Conservation (phyloP, 2,329 filamentous ascomycete genomes). For the Fusarium gaditjirri region DNA sequence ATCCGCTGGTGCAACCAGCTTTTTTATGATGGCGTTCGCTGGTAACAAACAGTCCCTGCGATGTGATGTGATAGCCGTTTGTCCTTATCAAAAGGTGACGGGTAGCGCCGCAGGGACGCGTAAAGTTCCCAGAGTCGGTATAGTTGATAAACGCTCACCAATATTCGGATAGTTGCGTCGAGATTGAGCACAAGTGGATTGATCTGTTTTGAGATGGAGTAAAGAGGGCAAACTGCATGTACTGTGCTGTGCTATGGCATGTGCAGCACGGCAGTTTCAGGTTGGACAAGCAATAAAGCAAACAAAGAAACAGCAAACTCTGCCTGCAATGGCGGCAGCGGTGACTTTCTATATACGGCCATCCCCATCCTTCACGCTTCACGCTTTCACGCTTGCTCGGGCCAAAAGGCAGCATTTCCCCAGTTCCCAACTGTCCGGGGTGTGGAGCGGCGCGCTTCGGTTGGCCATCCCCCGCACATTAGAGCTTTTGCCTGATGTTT, state of each 20-base stretch:
- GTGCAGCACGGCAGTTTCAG: constrained; percentile 36
- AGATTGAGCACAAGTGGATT: constrained; percentile 17
- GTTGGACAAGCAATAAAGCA: constrained; percentile 14
- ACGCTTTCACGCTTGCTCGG: constrained; percentile 8
- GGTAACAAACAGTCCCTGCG: neutral
- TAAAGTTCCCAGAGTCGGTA: neutral
- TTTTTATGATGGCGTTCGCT: constrained; percentile 9
- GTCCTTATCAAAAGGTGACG: constrained; percentile 5
- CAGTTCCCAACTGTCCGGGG: constrained; percentile 30
- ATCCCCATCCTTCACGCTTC: constrained; percentile 21
- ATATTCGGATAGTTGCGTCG: constrained; percentile 17
- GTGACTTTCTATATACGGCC: constrained; percentile 44
- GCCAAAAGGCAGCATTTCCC: constrained; percentile 19
- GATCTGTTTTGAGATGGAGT: constrained; percentile 19
- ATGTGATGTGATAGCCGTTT: neutral
- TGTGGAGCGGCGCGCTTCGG: constrained; percentile 39
- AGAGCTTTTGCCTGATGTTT: constrained; percentile 38
- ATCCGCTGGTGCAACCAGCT: constrained; percentile 5
- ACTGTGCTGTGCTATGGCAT: neutral
- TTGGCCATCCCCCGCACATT: constrained; percentile 42
- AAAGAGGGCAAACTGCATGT: constrained; percentile 21
- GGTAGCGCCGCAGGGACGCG: constrained; percentile 17
- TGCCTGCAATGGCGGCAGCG: constrained; percentile 28
- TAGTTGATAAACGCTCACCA: constrained; percentile 7
- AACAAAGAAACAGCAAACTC: neutral